Conservation (phyloP, 768 basidiomycete genomes). For the Suillus plorans region DNA sequence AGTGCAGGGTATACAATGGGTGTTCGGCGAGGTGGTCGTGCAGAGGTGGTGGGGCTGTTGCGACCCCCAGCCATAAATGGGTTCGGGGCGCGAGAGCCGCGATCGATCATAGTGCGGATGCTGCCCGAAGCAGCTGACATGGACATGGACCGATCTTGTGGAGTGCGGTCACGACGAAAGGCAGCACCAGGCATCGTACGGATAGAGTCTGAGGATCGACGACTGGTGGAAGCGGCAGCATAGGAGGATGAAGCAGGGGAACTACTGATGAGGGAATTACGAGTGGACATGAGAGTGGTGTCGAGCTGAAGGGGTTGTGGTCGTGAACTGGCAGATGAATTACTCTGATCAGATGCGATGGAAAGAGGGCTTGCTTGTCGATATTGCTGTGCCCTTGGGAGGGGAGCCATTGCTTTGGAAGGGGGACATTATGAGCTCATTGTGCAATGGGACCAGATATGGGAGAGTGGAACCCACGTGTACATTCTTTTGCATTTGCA, state of each 20-base stretch:
- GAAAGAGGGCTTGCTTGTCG: constrained; percentile 38
- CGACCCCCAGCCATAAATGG: constrained; percentile 39
- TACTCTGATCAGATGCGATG: constrained; percentile 37
- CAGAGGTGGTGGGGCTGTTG: constrained; percentile 34
- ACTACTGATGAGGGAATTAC: constrained; percentile 42
- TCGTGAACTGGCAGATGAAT: constrained; percentile 29
- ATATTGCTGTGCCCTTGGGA: constrained; percentile 27
- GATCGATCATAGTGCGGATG: constrained; percentile 45
- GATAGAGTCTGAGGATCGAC: constrained; percentile 72
- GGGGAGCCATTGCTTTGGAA: constrained; percentile 24
- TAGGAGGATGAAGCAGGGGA: constrained; percentile 45
- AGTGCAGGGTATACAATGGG: constrained; percentile 94
- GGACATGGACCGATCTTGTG: constrained; percentile 75
- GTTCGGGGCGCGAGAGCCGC: constrained; percentile 35
- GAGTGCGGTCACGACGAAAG: constrained; percentile 57
- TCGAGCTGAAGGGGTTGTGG: constrained; percentile 62
- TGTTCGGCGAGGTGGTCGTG: constrained; percentile 45
- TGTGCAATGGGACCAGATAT: constrained; percentile 28
- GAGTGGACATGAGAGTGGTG: constrained; percentile 44
- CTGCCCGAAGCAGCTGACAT: constrained; percentile 63
- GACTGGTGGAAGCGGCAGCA: constrained; percentile 25
- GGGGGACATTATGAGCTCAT: constrained; percentile 25
- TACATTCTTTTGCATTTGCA: constrained; percentile 27
- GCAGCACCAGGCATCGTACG: constrained; percentile 54
- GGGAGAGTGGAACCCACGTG: constrained; percentile 40